Evolutionary conservation across 2,329 filamentous ascomycete genomes (phyloP).

Genomic region (Fusarium sp.): DNA sequence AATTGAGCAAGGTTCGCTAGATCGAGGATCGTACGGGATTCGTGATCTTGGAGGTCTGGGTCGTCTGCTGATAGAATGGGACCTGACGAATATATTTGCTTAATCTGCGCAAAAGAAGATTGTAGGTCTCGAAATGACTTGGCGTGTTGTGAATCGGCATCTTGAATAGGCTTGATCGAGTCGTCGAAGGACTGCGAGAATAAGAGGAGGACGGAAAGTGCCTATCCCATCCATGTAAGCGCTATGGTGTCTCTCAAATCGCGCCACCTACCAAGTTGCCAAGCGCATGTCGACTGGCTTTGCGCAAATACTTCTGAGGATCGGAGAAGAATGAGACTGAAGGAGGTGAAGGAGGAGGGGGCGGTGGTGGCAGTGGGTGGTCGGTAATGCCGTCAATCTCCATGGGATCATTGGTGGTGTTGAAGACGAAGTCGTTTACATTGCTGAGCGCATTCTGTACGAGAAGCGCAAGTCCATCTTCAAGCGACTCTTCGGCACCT

Average conservation of each 20-base stretch:
- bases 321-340: slow-evolving; percentile 52
- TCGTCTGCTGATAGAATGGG: slow-evolving; percentile 52
- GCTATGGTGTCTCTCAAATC: slow-evolving; percentile 16
- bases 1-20: slow-evolving; percentile 64
- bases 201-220: slow-evolving; percentile 55
- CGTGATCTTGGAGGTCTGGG: slow-evolving; percentile 50
- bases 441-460: slow-evolving; percentile 58
- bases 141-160: slow-evolving; percentile 51
- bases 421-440: slow-evolving; percentile 55
- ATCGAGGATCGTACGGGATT: slow-evolving; percentile 55
- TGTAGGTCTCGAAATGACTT: slow-evolving; percentile 51
- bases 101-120: slow-evolving; percentile 51
- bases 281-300: slow-evolving; percentile 55
- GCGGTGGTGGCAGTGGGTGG: slow-evolving; percentile 36
- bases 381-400: slow-evolving; percentile 52
- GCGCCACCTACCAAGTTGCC: slow-evolving; percentile 55
- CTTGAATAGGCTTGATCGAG: slow-evolving; percentile 50
- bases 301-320: slow-evolving; percentile 55
- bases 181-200: slow-evolving; percentile 56
- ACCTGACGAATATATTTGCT: slow-evolving; percentile 51
- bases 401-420: slow-evolving; percentile 50
- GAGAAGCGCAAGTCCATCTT: slow-evolving; percentile 54
- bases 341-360: slow-evolving; percentile 44
- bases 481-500: slow-evolving; percentile 48
- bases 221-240: slow-evolving; percentile 47